phyloP scores from a whole-genome alignment of 805 yeast species.

The Kregervanrija pseudodelftensis region DNA sequence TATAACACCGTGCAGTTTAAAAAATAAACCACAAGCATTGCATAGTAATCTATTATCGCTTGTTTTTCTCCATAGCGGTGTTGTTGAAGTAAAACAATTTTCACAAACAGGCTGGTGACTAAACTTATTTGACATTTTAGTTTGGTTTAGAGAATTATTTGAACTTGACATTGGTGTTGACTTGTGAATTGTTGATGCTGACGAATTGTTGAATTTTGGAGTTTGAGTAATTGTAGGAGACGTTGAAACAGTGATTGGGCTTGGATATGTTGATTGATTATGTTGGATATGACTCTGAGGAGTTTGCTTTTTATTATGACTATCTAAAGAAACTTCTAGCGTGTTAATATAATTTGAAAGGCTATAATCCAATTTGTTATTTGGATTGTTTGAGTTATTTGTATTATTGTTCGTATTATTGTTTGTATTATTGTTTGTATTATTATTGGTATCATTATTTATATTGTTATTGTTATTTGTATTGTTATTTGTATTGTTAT shows the following conservation, averaged over 20 bases:
- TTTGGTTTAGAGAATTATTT: no score
- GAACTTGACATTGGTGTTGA: conserved; percentile 8
- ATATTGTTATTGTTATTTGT: conserved; percentile 3
- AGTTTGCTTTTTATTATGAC: conserved; percentile 13
- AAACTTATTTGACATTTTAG: not conserved
- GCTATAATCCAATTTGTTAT: no score
- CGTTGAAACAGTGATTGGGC: conserved; percentile 9
- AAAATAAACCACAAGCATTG: conserved; percentile 87
- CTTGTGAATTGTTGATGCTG: conserved; percentile 1
- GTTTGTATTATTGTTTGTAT: not conserved
- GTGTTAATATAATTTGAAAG: conserved; percentile 2
- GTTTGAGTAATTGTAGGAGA: conserved; percentile 12
- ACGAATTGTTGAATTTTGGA: conserved; percentile 3
- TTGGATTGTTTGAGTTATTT: conserved; percentile 3
- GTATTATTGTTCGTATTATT: not conserved
- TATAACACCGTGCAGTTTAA: conserved; percentile 71
- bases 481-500: conserved; percentile 12
- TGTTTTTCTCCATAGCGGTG: conserved; percentile 86
- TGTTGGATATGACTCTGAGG: not conserved
- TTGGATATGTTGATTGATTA: conserved; percentile 7
- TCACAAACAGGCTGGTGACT: conserved; percentile 47
- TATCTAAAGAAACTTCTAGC: conserved; percentile 18
- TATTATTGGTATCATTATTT: conserved; percentile 10
- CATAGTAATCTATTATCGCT: conserved; percentile 81
- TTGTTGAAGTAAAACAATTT: conserved; percentile 85